phyloP scores from a whole-genome alignment of 768 basidiomycete genomes.

The Cystobasidium onofrii region DNA sequence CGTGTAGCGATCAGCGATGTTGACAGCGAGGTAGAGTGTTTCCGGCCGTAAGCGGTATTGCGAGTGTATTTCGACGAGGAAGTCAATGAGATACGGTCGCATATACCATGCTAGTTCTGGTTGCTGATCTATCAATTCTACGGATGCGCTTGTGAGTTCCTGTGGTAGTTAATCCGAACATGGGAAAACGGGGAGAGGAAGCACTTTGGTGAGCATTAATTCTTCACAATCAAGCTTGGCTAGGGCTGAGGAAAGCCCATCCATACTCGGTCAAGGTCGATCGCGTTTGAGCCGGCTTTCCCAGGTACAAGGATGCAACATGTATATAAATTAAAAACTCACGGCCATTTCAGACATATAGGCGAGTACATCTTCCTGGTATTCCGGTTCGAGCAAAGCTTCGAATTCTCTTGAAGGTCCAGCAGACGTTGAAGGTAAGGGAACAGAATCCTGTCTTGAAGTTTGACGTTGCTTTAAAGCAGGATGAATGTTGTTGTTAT shows the following conservation, averaged over 20 bases:
- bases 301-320: background rate
- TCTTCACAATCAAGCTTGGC: slow-evolving; percentile 16
- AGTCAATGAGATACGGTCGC: slow-evolving; percentile 97
- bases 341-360: slow-evolving; percentile 99
- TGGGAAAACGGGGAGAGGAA: background rate
- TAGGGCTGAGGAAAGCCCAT: slow-evolving; percentile 29
- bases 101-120: slow-evolving; percentile 99
- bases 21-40: slow-evolving; percentile 94
- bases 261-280: slow-evolving; percentile 4
- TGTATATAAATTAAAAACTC: slow-evolving; percentile 45
- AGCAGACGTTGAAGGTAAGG: background rate
- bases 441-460: background rate
- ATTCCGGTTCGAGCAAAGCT: slow-evolving; percentile 79
- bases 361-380: slow-evolving; percentile 77
- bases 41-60: slow-evolving; percentile 96
- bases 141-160: slow-evolving; percentile 69
- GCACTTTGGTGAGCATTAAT: background rate
- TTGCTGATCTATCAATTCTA: slow-evolving; percentile 95
- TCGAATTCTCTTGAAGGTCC: slow-evolving; percentile 12
- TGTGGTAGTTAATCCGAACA: background rate
- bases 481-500: background rate
- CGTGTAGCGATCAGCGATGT: slow-evolving; percentile 98
- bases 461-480: background rate
- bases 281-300: slow-evolving; percentile 2
- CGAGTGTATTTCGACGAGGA: slow-evolving; percentile 96